Conservation (phyloP, 495 filamentous ascomycete genomes). For the Xeromyces bisporus region DNA sequence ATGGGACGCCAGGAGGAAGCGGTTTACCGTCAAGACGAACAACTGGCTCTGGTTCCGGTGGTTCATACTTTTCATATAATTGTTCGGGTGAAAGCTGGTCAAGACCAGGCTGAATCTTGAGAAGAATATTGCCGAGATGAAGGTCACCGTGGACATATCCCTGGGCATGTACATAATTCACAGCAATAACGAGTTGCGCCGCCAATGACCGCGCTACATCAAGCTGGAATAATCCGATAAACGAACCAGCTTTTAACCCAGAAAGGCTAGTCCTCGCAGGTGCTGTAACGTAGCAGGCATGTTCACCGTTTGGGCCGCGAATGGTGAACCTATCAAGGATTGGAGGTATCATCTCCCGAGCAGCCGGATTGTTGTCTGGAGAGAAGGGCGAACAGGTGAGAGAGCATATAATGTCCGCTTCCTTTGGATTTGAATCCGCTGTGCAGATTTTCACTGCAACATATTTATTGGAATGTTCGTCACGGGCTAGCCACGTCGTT, state of each 20-base stretch:
- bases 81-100: slow-evolving; percentile 10
- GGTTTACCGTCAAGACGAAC: slow-evolving; percentile 10
- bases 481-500: slow-evolving; percentile 17
- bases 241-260: slow-evolving; percentile 14
- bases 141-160: slow-evolving; percentile 20
- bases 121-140: slow-evolving; percentile 17
- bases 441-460: slow-evolving; percentile 20
- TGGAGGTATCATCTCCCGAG: slow-evolving; percentile 13
- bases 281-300: slow-evolving; percentile 22
- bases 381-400: slow-evolving; percentile 3
- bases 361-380: slow-evolving; percentile 7
- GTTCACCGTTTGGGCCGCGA: slow-evolving; percentile 26
- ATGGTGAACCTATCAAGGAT: slow-evolving; percentile 26
- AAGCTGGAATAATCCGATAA: slow-evolving; percentile 19
- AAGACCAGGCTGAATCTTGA: slow-evolving; percentile 7
- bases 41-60: slow-evolving; percentile 10
- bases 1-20: slow-evolving; percentile 12
- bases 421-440: slow-evolving; percentile 11
- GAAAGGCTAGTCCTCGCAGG: slow-evolving; percentile 17
- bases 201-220: slow-evolving; percentile 24
- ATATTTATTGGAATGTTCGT: slow-evolving; percentile 11
- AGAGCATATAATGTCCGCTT: slow-evolving; percentile 10
- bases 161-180: slow-evolving; percentile 17
- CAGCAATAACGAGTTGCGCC: slow-evolving; percentile 19
- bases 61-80: slow-evolving; percentile 12